Evolutionary conservation across 1,139 yeast genomes (phyloP), one percentile per base, ranked within the genome.

Genomic region (Williopsis jadinii): DNA sequence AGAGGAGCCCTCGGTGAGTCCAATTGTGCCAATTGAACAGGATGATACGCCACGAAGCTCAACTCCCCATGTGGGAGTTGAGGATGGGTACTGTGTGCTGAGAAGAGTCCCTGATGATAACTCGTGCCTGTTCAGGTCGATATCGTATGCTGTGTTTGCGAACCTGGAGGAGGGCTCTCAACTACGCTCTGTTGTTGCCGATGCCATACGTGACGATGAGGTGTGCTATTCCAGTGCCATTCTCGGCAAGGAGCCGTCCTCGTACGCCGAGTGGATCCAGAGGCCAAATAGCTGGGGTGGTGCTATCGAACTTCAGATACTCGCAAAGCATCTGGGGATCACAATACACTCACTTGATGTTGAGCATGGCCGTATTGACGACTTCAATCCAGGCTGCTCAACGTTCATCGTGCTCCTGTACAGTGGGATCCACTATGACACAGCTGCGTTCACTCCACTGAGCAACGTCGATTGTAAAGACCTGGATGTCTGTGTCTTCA

Each of bases 281-380:
- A 65, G 71, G 46, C 71, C 71, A 28, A 78, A 73, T 37, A 73
- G 85, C 19, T 84, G 95, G 95, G 95, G 95, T 14, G 95, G 95
- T 8, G 94, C 88, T 5, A 84, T 85, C 35, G 95, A 84, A 57
- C 63, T 84, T 42, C 77, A 80, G 11, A 80, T 85, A 9, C 60
- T 85, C 30, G 73, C 87, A 2, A 67, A 70, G 29, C 68, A 73
- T 53, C 68, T 82, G 39, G 63, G 67, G 3, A 59, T 82, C 6
- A 68, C 75, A 5, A 77, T 84, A 32, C 67, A 72, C 43, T 80
- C 87, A 27, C 61, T 84, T 32, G 95, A 84, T 53, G 76, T 84
- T 24, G 84, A 80, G 52, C 80, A 79, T 52, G 76, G 77, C 3
- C 67, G 77, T 35, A 60, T 74, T 37, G 84, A 83, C 50, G 66